Evolutionary conservation across 2,329 filamentous ascomycete species (phyloP), one percentile per base, ranked within the genome.

Genomic region (Stachybotrys chlorohalonatus): DNA sequence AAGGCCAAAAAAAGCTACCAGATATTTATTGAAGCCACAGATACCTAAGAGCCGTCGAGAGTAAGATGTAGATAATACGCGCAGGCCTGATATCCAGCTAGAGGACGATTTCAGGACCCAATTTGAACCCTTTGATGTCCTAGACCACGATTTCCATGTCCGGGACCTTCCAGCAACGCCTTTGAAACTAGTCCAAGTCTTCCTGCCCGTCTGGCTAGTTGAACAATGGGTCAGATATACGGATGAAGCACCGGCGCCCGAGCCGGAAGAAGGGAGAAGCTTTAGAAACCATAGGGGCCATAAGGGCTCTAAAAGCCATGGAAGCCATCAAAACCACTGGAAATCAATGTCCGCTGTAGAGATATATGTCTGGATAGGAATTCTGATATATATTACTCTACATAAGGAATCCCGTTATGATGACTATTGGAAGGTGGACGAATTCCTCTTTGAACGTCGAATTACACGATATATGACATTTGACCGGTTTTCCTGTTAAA

Each of bases 211-310:
- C 32, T 50, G 24, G 15, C 47, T 42, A 24, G 31, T 53, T 42
- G 46, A 53, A 16, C 36, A 45, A 53, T 53, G 52, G 52, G 36
- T 53, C 36, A 31, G 32, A 32, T 53, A 53, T 47, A 53, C 45
- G 8, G 42, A 53, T 31, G 46, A 47, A 15, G 46, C 7, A 7
- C 46, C 46, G 15, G 46, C 46, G 46, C 46, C 46, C 46, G 46
- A 47, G 46, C 46, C 46, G 46, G 46, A 45, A 45, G 39, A 45
- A 9, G 39, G 39, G 9, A 45, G 9, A 8, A 8, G 39, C 47
- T n/a, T 11, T 24, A 48, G n/a, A n/a, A n/a, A n/a, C n/a, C n/a
- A n/a, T n/a, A n/a, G n/a, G n/a, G n/a, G n/a, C n/a, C n/a, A n/a
- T n/a, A n/a, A n/a, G n/a, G n/a, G n/a, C n/a, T n/a, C n/a, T n/a